These are phyloP conservation scores for Trichophyton verrucosum DNA, from an alignment of 2,329 filamentous ascomycete species.

Conservation along the genomic window DNA sequence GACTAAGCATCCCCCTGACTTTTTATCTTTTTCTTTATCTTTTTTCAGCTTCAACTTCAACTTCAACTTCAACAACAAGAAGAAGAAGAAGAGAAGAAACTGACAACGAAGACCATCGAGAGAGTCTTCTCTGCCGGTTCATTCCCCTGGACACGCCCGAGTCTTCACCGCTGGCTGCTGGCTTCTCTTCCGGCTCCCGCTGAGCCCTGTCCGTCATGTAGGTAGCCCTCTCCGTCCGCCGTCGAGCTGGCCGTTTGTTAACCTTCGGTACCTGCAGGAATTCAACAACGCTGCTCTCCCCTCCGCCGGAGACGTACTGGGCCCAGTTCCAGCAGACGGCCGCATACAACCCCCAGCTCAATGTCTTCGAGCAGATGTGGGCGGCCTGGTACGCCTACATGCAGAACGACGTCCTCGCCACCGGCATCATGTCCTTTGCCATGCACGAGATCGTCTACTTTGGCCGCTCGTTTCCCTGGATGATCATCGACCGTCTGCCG, in stretches of 20 bases:
- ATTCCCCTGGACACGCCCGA: too few relatives aligned
- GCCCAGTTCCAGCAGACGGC: constrained; percentile 53
- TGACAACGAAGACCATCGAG: too few relatives aligned
- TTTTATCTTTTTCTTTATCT: not conserved
- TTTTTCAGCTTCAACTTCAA: not conserved
- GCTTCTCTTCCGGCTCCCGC: not conserved
- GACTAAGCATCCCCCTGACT: not conserved
- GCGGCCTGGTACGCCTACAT: constrained; percentile 95
- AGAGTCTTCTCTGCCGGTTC: too few relatives aligned
- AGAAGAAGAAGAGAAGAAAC: not conserved
- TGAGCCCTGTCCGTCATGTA: not conserved
- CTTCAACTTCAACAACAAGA: not conserved
- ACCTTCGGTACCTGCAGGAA: constrained; percentile 28
- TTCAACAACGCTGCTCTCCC: constrained; percentile 31
- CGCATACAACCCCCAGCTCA: constrained; percentile 72
- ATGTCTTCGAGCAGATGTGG: constrained; percentile 79
- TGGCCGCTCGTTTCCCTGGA: constrained; percentile 78
- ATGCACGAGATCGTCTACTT: constrained; percentile 96
- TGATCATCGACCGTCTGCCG: constrained; percentile 78
- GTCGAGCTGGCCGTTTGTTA: not conserved
- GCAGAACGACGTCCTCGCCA: constrained; percentile 93
- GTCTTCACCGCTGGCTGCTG: not conserved
- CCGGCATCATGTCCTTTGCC: constrained; percentile 91
- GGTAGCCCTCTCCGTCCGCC: not conserved
- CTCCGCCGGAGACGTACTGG: constrained; percentile 46